Evolutionary conservation across 2,329 filamentous ascomycete species (phyloP).

Genomic region (Phyllosticta capitalensis): DNA sequence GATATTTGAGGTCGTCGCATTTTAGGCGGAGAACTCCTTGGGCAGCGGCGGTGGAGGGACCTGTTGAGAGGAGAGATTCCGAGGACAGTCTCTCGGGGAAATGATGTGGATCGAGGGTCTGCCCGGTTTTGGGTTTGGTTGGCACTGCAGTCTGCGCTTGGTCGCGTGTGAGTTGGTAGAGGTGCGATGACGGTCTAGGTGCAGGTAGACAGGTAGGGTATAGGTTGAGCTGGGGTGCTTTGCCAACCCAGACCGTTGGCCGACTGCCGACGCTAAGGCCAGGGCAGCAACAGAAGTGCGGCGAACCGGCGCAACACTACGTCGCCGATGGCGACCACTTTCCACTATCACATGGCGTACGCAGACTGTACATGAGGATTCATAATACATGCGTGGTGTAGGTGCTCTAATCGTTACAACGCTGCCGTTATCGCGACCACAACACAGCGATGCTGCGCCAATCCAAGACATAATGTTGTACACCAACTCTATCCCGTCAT

Average conservation of each 20-base stretch:
- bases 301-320: background rate
- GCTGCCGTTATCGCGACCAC: background rate
- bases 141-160: background rate
- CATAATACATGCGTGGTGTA: background rate
- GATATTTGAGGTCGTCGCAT: conserved; percentile 8
- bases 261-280: background rate
- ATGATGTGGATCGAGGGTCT: background rate
- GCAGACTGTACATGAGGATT: background rate
- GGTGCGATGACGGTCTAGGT: background rate
- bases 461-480: background rate
- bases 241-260: background rate
- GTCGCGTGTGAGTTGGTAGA: background rate
- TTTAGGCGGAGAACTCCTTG: background rate
- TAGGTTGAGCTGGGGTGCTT: background rate
- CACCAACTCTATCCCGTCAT: background rate
- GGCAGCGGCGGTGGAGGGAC: background rate
- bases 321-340: background rate
- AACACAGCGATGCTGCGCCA: background rate
- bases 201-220: background rate
- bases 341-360: too few relatives aligned
- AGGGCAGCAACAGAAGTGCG: background rate
- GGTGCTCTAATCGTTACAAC: background rate
- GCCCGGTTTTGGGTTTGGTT: background rate
- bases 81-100: background rate
- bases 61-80: background rate